Conservation (phyloP, 768 basidiomycete species). For the Lentinus brumalis region DNA sequence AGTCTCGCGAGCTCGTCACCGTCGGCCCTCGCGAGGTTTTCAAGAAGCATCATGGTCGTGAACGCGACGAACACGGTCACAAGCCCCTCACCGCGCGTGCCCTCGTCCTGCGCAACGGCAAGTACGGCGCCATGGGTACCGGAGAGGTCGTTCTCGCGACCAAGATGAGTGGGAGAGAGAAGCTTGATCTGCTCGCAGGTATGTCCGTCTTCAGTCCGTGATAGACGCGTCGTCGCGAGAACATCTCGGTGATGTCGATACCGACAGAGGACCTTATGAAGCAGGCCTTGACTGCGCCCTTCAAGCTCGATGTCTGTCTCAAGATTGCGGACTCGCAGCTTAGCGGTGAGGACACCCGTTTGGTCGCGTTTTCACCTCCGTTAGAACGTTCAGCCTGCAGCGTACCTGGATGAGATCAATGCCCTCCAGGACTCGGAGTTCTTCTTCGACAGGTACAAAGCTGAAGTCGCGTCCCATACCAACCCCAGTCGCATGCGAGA, state of each 20-base stretch:
- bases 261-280: conserved; percentile 66
- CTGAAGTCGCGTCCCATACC: conserved; percentile 56
- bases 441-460: conserved; percentile 58
- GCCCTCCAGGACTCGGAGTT: conserved; percentile 65
- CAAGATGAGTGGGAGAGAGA: conserved; percentile 75
- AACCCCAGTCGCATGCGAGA: conserved; percentile 24
- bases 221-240: neutral
- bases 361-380: neutral
- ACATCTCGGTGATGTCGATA: neutral
- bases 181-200: conserved; percentile 80
- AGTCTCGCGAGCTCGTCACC: conserved; percentile 49
- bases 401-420: conserved; percentile 69
- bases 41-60: conserved; percentile 34
- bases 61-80: conserved; percentile 49
- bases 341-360: conserved; percentile 48
- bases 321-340: conserved; percentile 76
- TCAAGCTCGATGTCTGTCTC: conserved; percentile 62
- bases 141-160: conserved; percentile 62
- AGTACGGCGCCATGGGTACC: conserved; percentile 69
- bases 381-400: conserved; percentile 33
- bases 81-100: conserved; percentile 73
- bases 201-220: conserved; percentile 18
- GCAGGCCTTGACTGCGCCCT: conserved; percentile 62
- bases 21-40: conserved; percentile 58
- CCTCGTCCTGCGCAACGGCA: conserved; percentile 72